These are phyloP conservation scores for Vitis cinerea DNA, from an alignment of 164 flowering plant genomes.

Conservation along the genomic window DNA sequence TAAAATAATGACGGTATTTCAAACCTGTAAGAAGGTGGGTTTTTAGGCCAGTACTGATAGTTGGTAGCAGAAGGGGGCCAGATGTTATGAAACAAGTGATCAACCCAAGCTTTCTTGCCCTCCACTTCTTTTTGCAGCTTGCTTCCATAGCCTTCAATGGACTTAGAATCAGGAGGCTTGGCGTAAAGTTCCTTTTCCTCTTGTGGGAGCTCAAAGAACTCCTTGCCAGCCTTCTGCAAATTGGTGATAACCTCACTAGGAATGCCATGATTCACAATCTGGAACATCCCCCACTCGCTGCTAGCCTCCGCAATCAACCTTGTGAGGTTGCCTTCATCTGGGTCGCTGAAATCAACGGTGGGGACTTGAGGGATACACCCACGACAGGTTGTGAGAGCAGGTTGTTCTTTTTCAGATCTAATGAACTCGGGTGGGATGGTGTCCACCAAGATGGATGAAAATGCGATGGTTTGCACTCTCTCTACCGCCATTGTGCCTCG, in stretches of 20 bases:
- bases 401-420: constrained; percentile 31
- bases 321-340: constrained; percentile 32
- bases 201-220: constrained; percentile 69
- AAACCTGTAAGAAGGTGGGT: constrained; percentile 68
- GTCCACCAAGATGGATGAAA: constrained; percentile 7
- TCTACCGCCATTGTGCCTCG: constrained; percentile 26
- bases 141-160: constrained; percentile 74
- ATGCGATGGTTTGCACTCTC: constrained; percentile 29
- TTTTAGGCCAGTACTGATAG: constrained; percentile 69
- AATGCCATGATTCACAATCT: constrained; percentile 66
- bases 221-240: constrained; percentile 59
- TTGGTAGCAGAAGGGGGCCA: constrained; percentile 74
- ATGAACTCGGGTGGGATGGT: constrained; percentile 36
- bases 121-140: constrained; percentile 56
- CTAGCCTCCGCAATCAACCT: constrained; percentile 39
- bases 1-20: neutral
- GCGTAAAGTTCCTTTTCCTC: constrained; percentile 71
- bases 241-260: constrained; percentile 45
- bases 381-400: constrained; percentile 28
- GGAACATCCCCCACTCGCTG: constrained; percentile 65
- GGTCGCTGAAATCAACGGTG: constrained; percentile 36
- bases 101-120: constrained; percentile 80
- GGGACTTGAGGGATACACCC: constrained; percentile 45
- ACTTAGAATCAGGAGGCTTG: constrained; percentile 26
- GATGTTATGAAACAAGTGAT: constrained; percentile 68